A percentile compares a stretch with the other conserved stretches of the same genome.
phyloP scores from a whole-genome alignment of 1,139 yeast species.

The Yamadazyma membranifaciens region DNA sequence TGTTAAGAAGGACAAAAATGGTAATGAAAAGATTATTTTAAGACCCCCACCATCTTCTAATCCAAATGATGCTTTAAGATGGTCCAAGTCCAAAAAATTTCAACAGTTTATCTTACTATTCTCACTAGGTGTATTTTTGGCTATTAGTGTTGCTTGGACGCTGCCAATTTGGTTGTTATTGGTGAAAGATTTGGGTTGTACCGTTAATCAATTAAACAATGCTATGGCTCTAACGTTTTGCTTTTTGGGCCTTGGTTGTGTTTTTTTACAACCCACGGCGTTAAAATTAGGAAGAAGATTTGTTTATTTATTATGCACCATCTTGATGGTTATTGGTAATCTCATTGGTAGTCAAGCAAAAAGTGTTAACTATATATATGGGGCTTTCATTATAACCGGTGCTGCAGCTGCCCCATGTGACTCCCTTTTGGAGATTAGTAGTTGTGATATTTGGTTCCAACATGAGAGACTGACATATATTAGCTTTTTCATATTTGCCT shows the following conservation, averaged over 20 bases:
- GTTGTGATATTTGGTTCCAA: constrained; percentile 47
- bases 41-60: constrained; percentile 38
- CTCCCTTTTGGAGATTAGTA: constrained; percentile 47
- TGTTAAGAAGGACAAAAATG: constrained; percentile 25
- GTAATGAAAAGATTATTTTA: constrained; percentile 25
- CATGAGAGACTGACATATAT: constrained; percentile 47
- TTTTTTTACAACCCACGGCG: constrained; percentile 41
- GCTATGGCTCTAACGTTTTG: constrained; percentile 34
- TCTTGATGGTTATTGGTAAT: constrained; percentile 32
- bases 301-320: constrained; percentile 35
- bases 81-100: constrained; percentile 32
- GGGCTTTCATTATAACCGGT: constrained; percentile 34
- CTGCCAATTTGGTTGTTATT: constrained; percentile 42
- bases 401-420: constrained; percentile 52
- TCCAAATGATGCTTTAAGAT: constrained; percentile 40
- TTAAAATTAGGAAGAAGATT: constrained; percentile 40
- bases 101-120: constrained; percentile 33
- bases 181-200: constrained; percentile 29
- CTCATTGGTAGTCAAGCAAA: constrained; percentile 35
- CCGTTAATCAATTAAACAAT: constrained; percentile 27
- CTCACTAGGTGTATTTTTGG: constrained; percentile 39
- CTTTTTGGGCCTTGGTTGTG: constrained; percentile 39
- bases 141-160: constrained; percentile 39
- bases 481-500: constrained; percentile 38
- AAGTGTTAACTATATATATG: constrained; percentile 27